Evolutionary conservation across 1,139 yeast species (phyloP).

Genomic region (Magnusiomyces ingens): DNA sequence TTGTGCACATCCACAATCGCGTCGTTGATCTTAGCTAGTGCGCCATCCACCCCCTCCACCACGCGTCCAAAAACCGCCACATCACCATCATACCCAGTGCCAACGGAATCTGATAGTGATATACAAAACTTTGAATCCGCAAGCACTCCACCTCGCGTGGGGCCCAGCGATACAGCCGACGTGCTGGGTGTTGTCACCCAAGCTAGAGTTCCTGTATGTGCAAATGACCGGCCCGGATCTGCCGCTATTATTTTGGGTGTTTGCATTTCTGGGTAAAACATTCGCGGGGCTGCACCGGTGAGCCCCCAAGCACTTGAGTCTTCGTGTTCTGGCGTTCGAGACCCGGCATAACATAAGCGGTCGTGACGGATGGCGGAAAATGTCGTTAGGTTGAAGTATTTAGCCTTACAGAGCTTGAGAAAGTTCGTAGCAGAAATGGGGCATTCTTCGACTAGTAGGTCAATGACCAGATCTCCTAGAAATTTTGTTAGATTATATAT

Average conservation of each 20-base stretch:
- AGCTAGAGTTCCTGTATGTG: conserved; percentile 12
- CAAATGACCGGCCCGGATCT: conserved; percentile 3
- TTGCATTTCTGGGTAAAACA: conserved; percentile 12
- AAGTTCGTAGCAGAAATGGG: conserved; percentile 44
- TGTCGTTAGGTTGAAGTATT: conserved; percentile 49
- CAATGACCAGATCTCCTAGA: conserved; percentile 47
- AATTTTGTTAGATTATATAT: not conserved
- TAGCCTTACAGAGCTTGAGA: conserved; percentile 47
- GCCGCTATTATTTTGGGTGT: not conserved
- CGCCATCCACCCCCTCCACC: conserved; percentile 42
- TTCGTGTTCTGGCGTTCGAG: not conserved
- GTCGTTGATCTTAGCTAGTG: conserved; percentile 41
- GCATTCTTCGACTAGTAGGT: conserved; percentile 37
- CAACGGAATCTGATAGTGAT: conserved; percentile 24
- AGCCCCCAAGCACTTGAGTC: conserved; percentile 10
- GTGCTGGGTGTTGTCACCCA: conserved; percentile 8
- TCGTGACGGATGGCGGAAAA: conserved; percentile 40
- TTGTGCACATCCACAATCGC: conserved; percentile 36
- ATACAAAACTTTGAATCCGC: conserved; percentile 33
- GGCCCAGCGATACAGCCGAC: conserved; percentile 6
- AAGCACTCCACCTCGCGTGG: conserved; percentile 13
- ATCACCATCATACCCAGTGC: conserved; percentile 17
- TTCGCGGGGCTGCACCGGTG: conserved; percentile 2
- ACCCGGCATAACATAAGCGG: conserved; percentile 11
- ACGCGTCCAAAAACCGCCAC: conserved; percentile 44